phyloP scores from a whole-genome alignment of 306 rosid genomes.

The Fagus sylvatica region DNA sequence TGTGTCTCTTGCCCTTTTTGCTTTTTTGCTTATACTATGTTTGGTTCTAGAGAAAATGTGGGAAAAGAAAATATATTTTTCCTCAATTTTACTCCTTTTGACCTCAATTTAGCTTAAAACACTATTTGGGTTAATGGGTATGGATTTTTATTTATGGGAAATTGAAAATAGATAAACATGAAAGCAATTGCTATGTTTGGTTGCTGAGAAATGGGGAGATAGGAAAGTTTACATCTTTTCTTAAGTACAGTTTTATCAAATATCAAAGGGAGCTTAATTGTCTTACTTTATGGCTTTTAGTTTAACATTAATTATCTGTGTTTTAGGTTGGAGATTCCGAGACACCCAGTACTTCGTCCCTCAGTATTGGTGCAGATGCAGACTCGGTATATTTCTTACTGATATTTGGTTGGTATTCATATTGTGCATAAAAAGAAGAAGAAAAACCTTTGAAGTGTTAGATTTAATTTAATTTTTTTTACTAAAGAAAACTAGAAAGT shows the following conservation, averaged over 20 bases:
- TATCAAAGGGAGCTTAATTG: background rate
- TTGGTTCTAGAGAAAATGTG: constrained; percentile 3
- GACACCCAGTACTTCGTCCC: constrained; percentile 58
- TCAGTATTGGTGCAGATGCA: constrained; percentile 63
- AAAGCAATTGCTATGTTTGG: background rate
- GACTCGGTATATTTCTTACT: constrained; percentile 48
- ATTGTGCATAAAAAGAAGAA: background rate
- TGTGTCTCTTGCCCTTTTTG: constrained; percentile 15
- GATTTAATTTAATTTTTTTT: background rate
- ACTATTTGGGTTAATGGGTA: background rate
- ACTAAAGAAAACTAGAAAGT: background rate
- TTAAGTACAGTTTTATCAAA: constrained; percentile 10
- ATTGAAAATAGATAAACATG: background rate
- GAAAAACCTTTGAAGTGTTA: background rate
- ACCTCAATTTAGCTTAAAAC: background rate
- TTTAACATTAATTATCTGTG: constrained; percentile 24
- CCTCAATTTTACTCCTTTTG: background rate
- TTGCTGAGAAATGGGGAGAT: background rate
- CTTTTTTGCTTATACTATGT: constrained; percentile 6
- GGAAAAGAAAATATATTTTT: background rate
- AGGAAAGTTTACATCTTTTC: background rate
- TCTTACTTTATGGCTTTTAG: background rate
- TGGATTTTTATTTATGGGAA: background rate
- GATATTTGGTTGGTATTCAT: constrained; percentile 2
- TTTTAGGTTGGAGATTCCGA: constrained; percentile 58